Evolutionary conservation across 2,329 filamentous ascomycete genomes (phyloP).

Genomic region (Blumeria hordei): DNA sequence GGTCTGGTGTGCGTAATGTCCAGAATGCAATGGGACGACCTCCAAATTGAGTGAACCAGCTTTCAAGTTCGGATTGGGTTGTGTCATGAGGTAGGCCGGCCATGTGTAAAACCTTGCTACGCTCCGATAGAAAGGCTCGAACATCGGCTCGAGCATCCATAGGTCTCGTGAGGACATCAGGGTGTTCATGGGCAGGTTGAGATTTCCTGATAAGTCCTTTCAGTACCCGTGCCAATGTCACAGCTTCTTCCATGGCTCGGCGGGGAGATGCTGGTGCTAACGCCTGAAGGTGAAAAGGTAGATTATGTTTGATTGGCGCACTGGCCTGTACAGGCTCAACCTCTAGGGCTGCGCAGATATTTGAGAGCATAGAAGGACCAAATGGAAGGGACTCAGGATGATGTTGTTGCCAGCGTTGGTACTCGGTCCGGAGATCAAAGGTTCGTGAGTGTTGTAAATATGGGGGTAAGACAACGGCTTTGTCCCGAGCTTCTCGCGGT

Average conservation of each 20-base stretch:
- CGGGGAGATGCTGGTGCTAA: slow-evolving; percentile 85
- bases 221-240: slow-evolving; percentile 79
- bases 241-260: slow-evolving; percentile 90
- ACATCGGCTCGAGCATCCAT: slow-evolving; percentile 96
- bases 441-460: slow-evolving; percentile 96
- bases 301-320: slow-evolving; percentile 94
- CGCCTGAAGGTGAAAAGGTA: slow-evolving; percentile 92
- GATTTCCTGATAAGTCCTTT: slow-evolving; percentile 89
- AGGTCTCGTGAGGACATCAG: slow-evolving; percentile 78
- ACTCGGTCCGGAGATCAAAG: slow-evolving; percentile 91
- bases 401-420: slow-evolving; percentile 95
- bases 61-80: slow-evolving; percentile 93
- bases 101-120: slow-evolving; percentile 96
- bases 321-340: slow-evolving; percentile 95
- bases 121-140: slow-evolving; percentile 79
- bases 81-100: slow-evolving; percentile 93
- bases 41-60: slow-evolving; percentile 98
- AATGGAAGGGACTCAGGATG: slow-evolving; percentile 95
- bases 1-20: slow-evolving; percentile 91
- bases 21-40: slow-evolving; percentile 96
- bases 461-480: slow-evolving; percentile 83
- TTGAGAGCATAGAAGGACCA: slow-evolving; percentile 80
- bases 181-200: slow-evolving; percentile 77
- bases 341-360: slow-evolving; percentile 94
- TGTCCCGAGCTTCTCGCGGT: slow-evolving; percentile 90